These are phyloP conservation scores for Aspergillus avenaceus DNA, from an alignment of 495 filamentous ascomycete species.

Conservation along the genomic window DNA sequence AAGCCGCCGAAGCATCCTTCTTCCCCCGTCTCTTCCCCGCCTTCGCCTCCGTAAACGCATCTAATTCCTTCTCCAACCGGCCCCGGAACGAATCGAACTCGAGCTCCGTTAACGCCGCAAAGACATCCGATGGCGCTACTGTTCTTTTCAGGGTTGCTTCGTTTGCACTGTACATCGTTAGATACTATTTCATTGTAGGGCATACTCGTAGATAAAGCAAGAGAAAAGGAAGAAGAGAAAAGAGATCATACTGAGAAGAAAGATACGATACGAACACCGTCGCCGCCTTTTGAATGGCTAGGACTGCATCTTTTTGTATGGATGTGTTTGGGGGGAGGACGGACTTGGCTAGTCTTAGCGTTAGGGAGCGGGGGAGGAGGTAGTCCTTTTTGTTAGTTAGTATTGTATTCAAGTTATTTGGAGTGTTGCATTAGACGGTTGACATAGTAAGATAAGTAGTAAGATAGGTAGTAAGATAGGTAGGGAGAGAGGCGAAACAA, in stretches of 20 bases:
- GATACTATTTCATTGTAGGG: too few relatives aligned
- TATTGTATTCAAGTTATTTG: background rate
- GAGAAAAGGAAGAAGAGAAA: conserved; percentile 1
- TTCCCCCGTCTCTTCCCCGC: conserved; percentile 62
- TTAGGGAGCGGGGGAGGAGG: conserved; percentile 87
- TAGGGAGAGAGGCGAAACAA: conserved; percentile 3
- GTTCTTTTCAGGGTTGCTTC: conserved; percentile 78
- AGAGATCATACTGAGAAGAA: conserved; percentile 65
- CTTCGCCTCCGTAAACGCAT: conserved; percentile 57
- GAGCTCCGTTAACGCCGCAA: conserved; percentile 73
- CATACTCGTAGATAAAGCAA: background rate
- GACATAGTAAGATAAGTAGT: too few relatives aligned
- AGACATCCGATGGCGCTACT: conserved; percentile 77
- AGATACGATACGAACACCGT: conserved; percentile 94
- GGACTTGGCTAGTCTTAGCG: conserved; percentile 87
- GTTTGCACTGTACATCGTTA: conserved; percentile 59
- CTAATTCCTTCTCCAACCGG: conserved; percentile 55
- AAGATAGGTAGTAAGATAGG: too few relatives aligned
- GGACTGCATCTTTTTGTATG: conserved; percentile 87
- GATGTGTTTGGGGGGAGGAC: conserved; percentile 95
- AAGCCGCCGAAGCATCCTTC: conserved; percentile 29
- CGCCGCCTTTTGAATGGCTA: conserved; percentile 88
- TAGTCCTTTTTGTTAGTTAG: conserved; percentile 62
- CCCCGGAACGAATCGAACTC: conserved; percentile 78
- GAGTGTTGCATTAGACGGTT: too few relatives aligned